A percentile compares a stretch with the other conserved stretches of the same genome.
Evolutionary conservation across 441 rosid genomes (phyloP).

Genomic region (Populus hybrid): DNA sequence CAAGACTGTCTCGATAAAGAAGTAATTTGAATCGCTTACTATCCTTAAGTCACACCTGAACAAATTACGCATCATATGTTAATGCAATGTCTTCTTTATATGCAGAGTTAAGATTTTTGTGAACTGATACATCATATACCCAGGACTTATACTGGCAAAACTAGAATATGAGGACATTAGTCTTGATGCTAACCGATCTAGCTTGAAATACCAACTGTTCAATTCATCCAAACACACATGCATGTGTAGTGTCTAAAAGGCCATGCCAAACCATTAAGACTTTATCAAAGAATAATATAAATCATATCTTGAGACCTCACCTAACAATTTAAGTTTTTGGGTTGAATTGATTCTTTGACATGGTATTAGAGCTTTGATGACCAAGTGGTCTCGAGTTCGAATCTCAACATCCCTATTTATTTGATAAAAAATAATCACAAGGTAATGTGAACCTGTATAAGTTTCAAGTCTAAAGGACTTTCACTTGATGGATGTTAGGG

Average conservation of each 20-base stretch:
- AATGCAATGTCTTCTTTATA: not conserved
- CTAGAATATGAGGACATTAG: not conserved
- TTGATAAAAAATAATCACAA: no score
- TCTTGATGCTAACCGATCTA: no score
- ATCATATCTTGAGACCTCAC: no score
- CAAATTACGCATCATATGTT: not conserved
- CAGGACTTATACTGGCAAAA: not conserved
- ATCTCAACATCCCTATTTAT: no score
- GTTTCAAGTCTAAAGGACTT: no score
- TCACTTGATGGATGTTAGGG: fast-evolving
- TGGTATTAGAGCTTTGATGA: no score
- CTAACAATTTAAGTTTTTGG: no score
- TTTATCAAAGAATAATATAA: no score
- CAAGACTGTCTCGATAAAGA: slow-evolving; percentile 43
- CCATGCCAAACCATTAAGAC: not conserved
- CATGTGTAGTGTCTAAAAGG: not conserved
- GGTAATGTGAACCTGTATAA: fast-evolving
- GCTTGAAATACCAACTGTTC: not conserved
- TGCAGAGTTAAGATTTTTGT: not conserved
- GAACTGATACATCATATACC: not conserved
- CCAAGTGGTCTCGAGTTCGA: no score
- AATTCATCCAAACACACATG: not conserved
- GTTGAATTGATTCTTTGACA: no score
- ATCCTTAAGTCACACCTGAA: slow-evolving; percentile 28
- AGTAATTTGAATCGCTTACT: slow-evolving; percentile 33